Evolutionary conservation across 331 rosid species (phyloP).

Genomic region (Erythrophleum ivorense): DNA sequence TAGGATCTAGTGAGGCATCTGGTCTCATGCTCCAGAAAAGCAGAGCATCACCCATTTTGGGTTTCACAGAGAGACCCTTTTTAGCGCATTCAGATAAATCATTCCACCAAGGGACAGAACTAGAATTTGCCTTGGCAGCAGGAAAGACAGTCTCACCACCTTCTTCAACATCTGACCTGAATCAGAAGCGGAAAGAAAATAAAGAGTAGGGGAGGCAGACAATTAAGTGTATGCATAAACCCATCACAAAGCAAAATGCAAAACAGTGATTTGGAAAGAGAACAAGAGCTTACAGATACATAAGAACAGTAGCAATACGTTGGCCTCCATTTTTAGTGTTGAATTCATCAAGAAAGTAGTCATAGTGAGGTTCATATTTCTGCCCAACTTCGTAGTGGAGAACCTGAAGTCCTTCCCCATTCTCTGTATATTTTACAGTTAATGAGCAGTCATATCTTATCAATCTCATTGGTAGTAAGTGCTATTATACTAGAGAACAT

Average conservation of each 20-base stretch:
- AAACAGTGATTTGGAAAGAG: conserved; percentile 29
- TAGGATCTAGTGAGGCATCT: conserved; percentile 78
- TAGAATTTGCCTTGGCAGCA: conserved; percentile 63
- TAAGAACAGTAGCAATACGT: conserved; percentile 83
- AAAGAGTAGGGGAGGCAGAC: neutral
- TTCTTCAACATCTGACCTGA: conserved; percentile 93
- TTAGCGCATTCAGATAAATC: conserved; percentile 86
- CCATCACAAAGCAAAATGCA: conserved; percentile 28
- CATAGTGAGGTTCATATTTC: conserved; percentile 85
- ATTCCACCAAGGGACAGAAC: conserved; percentile 83
- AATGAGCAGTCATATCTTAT: conserved; percentile 20
- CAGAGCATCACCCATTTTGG: conserved; percentile 90
- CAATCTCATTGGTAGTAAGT: neutral
- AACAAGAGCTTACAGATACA: conserved; percentile 77
- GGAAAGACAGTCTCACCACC: conserved; percentile 95
- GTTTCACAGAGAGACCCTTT: conserved; percentile 79
- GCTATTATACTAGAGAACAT: neutral
- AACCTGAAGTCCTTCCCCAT: conserved; percentile 94
- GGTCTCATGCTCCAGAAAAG: conserved; percentile 96
- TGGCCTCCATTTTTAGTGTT: conserved; percentile 85
- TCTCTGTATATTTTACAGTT: conserved; percentile 55
- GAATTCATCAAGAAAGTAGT: conserved; percentile 81
- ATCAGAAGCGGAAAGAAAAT: conserved; percentile 2
- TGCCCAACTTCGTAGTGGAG: conserved; percentile 91
- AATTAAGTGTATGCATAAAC: conserved; percentile 5